phyloP scores from a whole-genome alignment of 179 eudicot species.

The Gypsophila paniculata region DNA sequence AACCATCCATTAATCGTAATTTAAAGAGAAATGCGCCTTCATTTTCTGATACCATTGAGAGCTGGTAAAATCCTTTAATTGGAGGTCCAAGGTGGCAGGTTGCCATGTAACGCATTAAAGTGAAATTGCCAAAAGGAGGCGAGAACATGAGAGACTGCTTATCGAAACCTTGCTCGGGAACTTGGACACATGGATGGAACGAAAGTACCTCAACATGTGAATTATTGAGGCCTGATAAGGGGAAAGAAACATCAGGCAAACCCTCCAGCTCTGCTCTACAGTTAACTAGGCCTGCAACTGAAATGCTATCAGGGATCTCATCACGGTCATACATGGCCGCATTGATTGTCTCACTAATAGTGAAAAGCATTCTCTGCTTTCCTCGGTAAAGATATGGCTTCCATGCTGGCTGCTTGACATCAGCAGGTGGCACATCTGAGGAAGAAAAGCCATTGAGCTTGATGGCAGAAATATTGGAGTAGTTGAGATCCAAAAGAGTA shows the following conservation, averaged over 20 bases:
- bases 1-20: constrained; percentile 77
- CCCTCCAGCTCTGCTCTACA: constrained; percentile 99
- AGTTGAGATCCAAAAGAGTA: constrained; percentile 84
- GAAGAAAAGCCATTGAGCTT: constrained; percentile 74
- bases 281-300: constrained; percentile 79
- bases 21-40: constrained; percentile 96
- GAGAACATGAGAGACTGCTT: constrained; percentile 79
- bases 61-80: constrained; percentile 89
- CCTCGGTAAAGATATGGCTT: constrained; percentile 96
- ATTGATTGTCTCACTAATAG: constrained; percentile 69
- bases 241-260: constrained; percentile 84
- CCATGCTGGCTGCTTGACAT: constrained; percentile 98
- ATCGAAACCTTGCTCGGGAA: constrained; percentile 83
- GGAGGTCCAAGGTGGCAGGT: constrained; percentile 69
- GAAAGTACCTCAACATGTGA: constrained; percentile 59
- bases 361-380: constrained; percentile 76
- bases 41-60: constrained; percentile 96
- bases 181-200: constrained; percentile 94
- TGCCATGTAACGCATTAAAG: constrained; percentile 71
- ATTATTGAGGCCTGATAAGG: constrained; percentile 61
- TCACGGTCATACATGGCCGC: constrained; percentile 96
- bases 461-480: constrained; percentile 69
- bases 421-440: constrained; percentile 69
- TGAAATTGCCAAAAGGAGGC: constrained; percentile 88
- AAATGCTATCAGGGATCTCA: constrained; percentile 80